Evolutionary conservation across 345 rosid species (phyloP).

Genomic region (Jatropha curcas): DNA sequence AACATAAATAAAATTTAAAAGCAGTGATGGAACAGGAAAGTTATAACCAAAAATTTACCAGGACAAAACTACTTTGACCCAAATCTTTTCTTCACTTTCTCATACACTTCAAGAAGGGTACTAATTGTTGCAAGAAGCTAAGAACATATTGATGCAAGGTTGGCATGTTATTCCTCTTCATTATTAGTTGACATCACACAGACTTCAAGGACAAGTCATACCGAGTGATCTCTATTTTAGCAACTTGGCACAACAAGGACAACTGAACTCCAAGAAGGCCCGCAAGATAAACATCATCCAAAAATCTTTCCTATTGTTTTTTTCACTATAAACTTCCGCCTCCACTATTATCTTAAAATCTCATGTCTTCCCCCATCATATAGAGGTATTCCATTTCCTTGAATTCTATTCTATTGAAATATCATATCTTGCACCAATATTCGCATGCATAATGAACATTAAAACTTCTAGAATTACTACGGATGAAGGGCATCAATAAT

Average conservation of each 20-base stretch:
- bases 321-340: not conserved
- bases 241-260: not conserved
- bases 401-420: not conserved
- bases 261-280: too few species aligned
- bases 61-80: not conserved
- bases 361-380: not conserved
- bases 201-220: not conserved
- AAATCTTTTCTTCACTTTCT: not conserved
- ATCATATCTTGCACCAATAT: not conserved
- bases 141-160: not conserved
- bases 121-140: not conserved
- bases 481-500: not conserved
- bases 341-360: not conserved
- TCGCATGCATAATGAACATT: not conserved
- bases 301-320: too few species aligned
- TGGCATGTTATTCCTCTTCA: not conserved
- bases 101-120: not conserved
- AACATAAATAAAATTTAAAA: not conserved
- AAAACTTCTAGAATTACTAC: not conserved
- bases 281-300: not conserved
- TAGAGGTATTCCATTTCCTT: not conserved
- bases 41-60: not conserved
- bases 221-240: not conserved
- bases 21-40: not conserved
- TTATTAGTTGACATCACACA: not conserved